These are phyloP conservation scores for Macadamia integrifolia DNA, from an alignment of 164 flowering plant genomes.

Conservation along the genomic window DNA sequence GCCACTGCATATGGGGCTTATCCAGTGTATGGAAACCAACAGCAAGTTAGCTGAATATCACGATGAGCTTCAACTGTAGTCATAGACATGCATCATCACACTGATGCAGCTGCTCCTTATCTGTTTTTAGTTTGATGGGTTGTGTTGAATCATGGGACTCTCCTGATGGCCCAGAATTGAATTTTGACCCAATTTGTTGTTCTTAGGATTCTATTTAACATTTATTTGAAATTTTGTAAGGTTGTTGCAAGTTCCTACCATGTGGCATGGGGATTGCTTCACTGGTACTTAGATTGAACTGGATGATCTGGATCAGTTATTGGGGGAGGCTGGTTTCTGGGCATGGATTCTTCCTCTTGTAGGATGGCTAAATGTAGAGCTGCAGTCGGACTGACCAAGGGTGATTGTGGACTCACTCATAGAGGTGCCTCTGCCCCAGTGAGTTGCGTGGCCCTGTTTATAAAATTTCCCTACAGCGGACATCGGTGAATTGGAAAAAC, in stretches of 20 bases:
- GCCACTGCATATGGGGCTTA: slow-evolving; percentile 58
- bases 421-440: no score
- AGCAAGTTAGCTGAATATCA: slow-evolving; percentile 72
- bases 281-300: no score
- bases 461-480: no score
- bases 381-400: no score
- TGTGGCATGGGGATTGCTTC: neutral
- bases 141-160: slow-evolving; percentile 28
- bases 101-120: slow-evolving; percentile 11
- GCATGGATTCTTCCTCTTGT: no score
- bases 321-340: no score
- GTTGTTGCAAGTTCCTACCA: neutral
- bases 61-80: slow-evolving; percentile 7
- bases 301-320: no score
- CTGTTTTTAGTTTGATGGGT: slow-evolving; percentile 18
- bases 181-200: slow-evolving; percentile 34
- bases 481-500: no score
- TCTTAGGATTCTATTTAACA: slow-evolving; percentile 27
- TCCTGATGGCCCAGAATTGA: slow-evolving; percentile 44
- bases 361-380: no score
- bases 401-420: no score
- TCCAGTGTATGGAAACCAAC: slow-evolving; percentile 72
- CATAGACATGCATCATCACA: neutral
- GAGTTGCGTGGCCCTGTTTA: no score
- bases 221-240: slow-evolving; percentile 28